phyloP scores from a whole-genome alignment of 495 filamentous ascomycete species.

The Penicillium coprophilum region DNA sequence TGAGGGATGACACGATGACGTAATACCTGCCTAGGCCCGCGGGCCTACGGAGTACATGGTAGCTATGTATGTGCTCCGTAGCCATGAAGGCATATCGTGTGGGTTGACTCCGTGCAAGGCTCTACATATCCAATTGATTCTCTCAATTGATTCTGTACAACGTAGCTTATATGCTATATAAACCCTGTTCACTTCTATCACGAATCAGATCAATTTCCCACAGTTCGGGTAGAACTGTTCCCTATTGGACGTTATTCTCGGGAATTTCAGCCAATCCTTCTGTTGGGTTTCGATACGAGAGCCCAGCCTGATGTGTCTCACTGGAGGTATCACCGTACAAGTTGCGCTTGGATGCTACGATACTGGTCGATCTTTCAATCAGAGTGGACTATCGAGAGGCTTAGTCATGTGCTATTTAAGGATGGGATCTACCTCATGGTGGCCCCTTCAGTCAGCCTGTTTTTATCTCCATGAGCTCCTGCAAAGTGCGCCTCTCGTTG shows the following conservation, averaged over 20 bases:
- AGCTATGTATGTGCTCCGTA: no score
- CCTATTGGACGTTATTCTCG: background rate
- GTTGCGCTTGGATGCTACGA: background rate
- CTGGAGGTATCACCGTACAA: background rate
- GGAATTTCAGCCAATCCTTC: background rate
- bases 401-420: slow-evolving; percentile 12
- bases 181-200: background rate
- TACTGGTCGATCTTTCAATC: background rate
- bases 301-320: background rate
- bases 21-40: background rate
- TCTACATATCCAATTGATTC: no score
- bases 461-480: slow-evolving; percentile 3
- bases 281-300: background rate
- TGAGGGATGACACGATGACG: background rate
- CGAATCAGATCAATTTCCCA: background rate
- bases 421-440: background rate
- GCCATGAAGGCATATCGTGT: no score
- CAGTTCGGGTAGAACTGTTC: background rate
- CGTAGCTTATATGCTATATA: background rate
- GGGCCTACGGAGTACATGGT: no score
- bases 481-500: slow-evolving; percentile 15
- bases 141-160: background rate
- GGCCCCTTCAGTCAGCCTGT: background rate
- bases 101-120: no score
- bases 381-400: background rate